A percentile compares a stretch with the other conserved stretches of the same genome.
Evolutionary conservation across 257 asterid genomes (phyloP).

Genomic region (Pogostemon cablin): DNA sequence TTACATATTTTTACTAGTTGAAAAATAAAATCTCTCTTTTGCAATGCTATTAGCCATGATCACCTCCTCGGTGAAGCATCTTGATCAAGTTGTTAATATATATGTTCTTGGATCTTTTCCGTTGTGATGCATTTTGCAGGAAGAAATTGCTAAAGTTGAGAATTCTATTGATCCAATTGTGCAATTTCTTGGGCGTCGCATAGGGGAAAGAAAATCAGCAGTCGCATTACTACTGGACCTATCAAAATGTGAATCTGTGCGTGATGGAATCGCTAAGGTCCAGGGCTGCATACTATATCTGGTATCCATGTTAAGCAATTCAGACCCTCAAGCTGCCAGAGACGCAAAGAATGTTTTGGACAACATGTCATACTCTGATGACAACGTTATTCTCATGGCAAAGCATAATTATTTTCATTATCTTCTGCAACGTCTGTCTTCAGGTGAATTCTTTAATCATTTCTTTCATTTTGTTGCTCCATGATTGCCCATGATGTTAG

Average conservation of each 20-base stretch:
- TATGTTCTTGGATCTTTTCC: not conserved
- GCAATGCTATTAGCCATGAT: too few species aligned
- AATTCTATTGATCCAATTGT: conserved; percentile 55
- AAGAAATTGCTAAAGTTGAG: conserved; percentile 49
- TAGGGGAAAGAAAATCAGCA: conserved; percentile 59
- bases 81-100: not conserved
- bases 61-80: not conserved
- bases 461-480: not conserved
- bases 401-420: conserved; percentile 55
- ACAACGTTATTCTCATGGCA: conserved; percentile 68
- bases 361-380: conserved; percentile 66
- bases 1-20: not conserved
- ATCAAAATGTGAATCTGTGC: conserved; percentile 48
- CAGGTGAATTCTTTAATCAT: conserved; percentile 46
- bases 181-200: conserved; percentile 59
- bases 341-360: conserved; percentile 57
- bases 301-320: conserved; percentile 55
- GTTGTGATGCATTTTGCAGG: conserved; percentile 46
- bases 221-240: conserved; percentile 56
- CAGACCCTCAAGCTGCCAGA: conserved; percentile 56
- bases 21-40: too few species aligned
- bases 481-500: too few species aligned
- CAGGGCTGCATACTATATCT: conserved; percentile 69
- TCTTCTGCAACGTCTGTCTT: conserved; percentile 62
- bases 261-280: conserved; percentile 57